These are phyloP conservation scores for Aureobasidium sp. DNA, from an alignment of 2,329 filamentous ascomycete genomes.

Conservation along the genomic window DNA sequence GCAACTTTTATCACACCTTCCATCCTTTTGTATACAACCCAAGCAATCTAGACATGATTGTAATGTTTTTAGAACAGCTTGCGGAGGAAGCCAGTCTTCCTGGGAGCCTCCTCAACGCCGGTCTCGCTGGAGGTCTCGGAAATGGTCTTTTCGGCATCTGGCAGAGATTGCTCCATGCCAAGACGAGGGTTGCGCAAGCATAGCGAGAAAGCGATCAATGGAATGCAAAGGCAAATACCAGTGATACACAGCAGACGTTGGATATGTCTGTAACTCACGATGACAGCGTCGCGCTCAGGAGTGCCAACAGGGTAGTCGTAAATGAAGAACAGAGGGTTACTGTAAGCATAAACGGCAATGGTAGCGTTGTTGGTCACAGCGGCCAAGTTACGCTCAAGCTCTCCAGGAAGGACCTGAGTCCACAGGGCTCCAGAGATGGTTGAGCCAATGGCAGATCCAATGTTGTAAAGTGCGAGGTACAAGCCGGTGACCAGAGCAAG, in stretches of 20 bases:
- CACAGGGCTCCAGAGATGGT: slow-evolving; percentile 59
- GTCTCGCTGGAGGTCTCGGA: slow-evolving; percentile 1
- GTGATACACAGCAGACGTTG: slow-evolving; percentile 46
- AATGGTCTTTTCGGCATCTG: slow-evolving; percentile 37
- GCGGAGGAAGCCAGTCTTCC: neutral
- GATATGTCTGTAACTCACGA: slow-evolving; percentile 39
- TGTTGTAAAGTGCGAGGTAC: slow-evolving; percentile 52
- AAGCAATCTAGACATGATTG: neutral
- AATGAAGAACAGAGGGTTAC: slow-evolving; percentile 35
- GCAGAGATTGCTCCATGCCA: slow-evolving; percentile 40
- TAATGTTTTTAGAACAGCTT: neutral
- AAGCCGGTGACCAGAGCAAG: slow-evolving; percentile 57
- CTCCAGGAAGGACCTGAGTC: slow-evolving; percentile 49
- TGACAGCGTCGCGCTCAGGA: slow-evolving; percentile 36
- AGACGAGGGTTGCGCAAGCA: slow-evolving; percentile 42
- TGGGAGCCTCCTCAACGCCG: neutral
- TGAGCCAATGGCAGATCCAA: slow-evolving; percentile 37
- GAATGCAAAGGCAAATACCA: slow-evolving; percentile 42
- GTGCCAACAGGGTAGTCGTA: slow-evolving; percentile 39
- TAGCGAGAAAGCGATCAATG: slow-evolving; percentile 41
- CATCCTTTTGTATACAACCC: neutral
- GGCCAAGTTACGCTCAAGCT: slow-evolving; percentile 35
- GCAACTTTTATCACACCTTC: neutral
- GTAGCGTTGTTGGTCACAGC: slow-evolving; percentile 29
- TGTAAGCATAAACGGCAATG: slow-evolving; percentile 37